Evolutionary conservation across 2,329 filamentous ascomycete species (phyloP).

Genomic region (Dactylellina sp.): DNA sequence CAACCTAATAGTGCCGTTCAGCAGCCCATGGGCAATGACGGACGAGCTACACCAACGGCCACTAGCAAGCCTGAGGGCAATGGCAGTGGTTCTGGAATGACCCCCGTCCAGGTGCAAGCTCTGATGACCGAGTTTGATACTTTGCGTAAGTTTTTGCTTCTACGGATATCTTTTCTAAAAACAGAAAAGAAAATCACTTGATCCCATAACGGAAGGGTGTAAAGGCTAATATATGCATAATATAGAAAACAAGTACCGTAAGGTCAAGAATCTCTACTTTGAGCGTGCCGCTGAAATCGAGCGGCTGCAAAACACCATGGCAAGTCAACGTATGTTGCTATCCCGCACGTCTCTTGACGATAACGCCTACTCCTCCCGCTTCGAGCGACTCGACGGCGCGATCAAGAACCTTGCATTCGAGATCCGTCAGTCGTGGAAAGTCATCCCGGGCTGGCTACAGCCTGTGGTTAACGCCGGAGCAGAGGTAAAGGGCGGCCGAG

Average conservation of each 20-base stretch:
- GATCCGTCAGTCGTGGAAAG: slow-evolving; percentile 92
- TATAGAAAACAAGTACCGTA: slow-evolving; percentile 92
- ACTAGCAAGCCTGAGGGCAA: slow-evolving; percentile 28
- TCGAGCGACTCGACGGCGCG: slow-evolving; percentile 89
- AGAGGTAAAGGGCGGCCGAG: slow-evolving; percentile 86
- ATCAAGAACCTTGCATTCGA: slow-evolving; percentile 96
- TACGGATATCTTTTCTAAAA: slow-evolving; percentile 23
- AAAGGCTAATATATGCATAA: slow-evolving; percentile 66
- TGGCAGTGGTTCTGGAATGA: slow-evolving; percentile 46
- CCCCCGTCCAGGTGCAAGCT: slow-evolving; percentile 52
- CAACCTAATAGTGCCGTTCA: slow-evolving; percentile 12
- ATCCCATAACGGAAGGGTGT: no score
- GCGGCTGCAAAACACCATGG: slow-evolving; percentile 95
- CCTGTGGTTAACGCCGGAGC: slow-evolving; percentile 86
- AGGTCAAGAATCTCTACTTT: slow-evolving; percentile 97
- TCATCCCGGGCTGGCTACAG: slow-evolving; percentile 82
- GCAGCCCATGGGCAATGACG: slow-evolving; percentile 26
- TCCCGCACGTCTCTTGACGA: slow-evolving; percentile 95
- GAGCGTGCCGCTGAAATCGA: slow-evolving; percentile 91
- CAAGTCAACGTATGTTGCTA: slow-evolving; percentile 92
- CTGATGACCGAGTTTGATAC: slow-evolving; percentile 58
- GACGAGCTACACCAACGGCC: slow-evolving; percentile 36
- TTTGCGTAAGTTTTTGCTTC: slow-evolving; percentile 52
- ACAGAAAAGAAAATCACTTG: no score
- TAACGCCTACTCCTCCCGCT: slow-evolving; percentile 89